Evolutionary conservation across 2,329 filamentous ascomycete species (phyloP), one percentile per base, ranked within the genome.

Genomic region (Clarireedia hainanense): DNA sequence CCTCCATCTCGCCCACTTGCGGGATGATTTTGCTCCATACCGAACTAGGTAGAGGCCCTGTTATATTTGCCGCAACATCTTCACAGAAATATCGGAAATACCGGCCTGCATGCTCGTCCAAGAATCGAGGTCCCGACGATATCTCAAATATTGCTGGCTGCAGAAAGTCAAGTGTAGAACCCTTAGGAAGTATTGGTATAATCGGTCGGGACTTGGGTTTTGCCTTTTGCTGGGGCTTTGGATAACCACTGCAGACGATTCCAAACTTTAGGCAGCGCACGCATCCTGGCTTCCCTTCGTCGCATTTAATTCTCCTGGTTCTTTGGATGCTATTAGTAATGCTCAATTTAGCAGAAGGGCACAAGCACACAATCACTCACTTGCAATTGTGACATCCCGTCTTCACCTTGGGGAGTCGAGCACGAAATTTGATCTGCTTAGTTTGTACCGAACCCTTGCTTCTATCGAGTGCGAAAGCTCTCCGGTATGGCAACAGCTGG

Each of bases 251-350:
- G 42, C 62, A 64, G n/a, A 50, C 17, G 6, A 59, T 48, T 4
- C 60, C 61, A 5, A 60, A 58, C 24, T 52, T 59, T 2, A 26
- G 45, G 39, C 62, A 64, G n/a, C 57, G 52, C n/a, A 24, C 39
- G 47, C 63, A 65, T 9, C 39, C 42, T 12, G 63, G 63, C 20
- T 57, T 52, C 20, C 39, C 36, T 52, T 64, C 63, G 47, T 63
- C 63, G 45, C 63, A 64, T 53, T 64, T 64, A 6, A 64, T 48
- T 27, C 58, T 53, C 60, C 81, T 73, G 59, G 76, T 73, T 67
- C 80, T 84, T 58, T 4, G 7, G 17, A 23, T n/a, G 10, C 12
- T 3, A 51, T 42, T 49, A 36, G 6, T 20, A 54, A 10, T 34
- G 30, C 30, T 14, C 10, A 7, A 45, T 51, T 4, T 10, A 43